Evolutionary conservation across 2,329 filamentous ascomycete genomes (phyloP), one percentile per base, ranked within the genome.

Genomic region (Massarina eburnea): DNA sequence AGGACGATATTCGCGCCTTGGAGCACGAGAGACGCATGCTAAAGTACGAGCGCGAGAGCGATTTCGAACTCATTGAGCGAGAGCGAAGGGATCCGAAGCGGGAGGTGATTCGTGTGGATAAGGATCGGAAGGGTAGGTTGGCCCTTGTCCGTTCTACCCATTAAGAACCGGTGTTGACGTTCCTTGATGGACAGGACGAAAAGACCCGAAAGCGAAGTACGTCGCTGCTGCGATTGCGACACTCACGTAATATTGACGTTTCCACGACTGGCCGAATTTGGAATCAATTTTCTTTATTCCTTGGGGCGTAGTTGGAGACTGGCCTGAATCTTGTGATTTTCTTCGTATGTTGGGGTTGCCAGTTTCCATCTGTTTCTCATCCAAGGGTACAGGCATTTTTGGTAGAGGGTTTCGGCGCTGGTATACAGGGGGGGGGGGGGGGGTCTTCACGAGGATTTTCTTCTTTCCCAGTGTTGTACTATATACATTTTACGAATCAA

Each of bases 51-150:
- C 76, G 80, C 35, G 76, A 78, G 38, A 72, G 74, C 18, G 78
- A 82, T 21, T 80, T 83, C 43, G 84, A 89, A 26, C 77, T 88
- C 36, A 68, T 88, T 34, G 85, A 84, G 48, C 68, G 73, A 43
- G 85, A 84, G 48, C 68, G 73, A 43, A 76, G 59, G 70, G 84
- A 54, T 46, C 68, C 54, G 41, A 74, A 58, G 61, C 77, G 58
- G 40, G 80, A 83, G 48, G 71, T 84, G 43, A 76, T 88, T 52
- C 79, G 86, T 59, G 83, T 96, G 61, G 88, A 90, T 74, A 90
- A 88, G 78, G 90, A 96, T 75, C 86, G 86, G 79, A 94, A 89
- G 91, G 91, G 91, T 95, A 94, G 86, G 88, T 85, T 94, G 83
- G 83, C 85, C 78, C 84, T 91, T 76, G 88, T 87, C 76, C 81